phyloP scores from a whole-genome alignment of 768 basidiomycete species.

The Suillus subalutaceus region DNA sequence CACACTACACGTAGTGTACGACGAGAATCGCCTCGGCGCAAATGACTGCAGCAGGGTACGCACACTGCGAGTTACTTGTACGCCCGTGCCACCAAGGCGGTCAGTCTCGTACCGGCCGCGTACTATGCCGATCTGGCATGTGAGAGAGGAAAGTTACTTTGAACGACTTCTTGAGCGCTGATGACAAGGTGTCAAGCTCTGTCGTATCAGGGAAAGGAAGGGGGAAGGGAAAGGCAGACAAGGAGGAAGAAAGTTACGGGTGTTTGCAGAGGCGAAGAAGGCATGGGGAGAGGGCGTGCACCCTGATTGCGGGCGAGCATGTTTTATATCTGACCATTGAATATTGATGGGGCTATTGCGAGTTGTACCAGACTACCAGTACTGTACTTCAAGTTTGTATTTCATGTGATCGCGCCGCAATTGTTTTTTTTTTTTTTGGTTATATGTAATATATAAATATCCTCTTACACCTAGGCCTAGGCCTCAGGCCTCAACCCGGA shows the following conservation, averaged over 20 bases:
- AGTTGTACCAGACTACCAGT: no score
- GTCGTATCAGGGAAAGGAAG: slow-evolving; percentile 38
- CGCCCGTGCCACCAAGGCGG: slow-evolving; percentile 82
- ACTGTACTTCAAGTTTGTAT: not conserved
- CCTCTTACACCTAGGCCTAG: no score
- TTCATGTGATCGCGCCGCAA: no score
- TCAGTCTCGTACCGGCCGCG: slow-evolving; percentile 78
- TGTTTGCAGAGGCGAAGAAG: slow-evolving; percentile 50
- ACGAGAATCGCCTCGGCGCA: slow-evolving; percentile 69
- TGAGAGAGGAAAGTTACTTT: slow-evolving; percentile 78
- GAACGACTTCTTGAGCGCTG: slow-evolving; percentile 65
- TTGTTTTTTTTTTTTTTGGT: no score
- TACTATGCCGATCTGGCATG: slow-evolving; percentile 85
- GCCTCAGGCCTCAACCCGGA: not conserved
- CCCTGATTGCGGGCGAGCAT: slow-evolving; percentile 57
- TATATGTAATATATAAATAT: no score
- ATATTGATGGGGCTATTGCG: slow-evolving; percentile 8
- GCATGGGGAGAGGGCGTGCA: slow-evolving; percentile 59
- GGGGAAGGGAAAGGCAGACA: slow-evolving; percentile 30
- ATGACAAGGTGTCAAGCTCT: slow-evolving; percentile 48
- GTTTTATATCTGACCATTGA: slow-evolving; percentile 56
- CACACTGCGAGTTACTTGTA: slow-evolving; percentile 74
- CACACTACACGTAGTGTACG: slow-evolving; percentile 84
- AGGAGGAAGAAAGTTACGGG: slow-evolving; percentile 38
- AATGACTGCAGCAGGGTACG: slow-evolving; percentile 75